phyloP scores from a whole-genome alignment of 805 yeast genomes.

The Starmerella geochares region DNA sequence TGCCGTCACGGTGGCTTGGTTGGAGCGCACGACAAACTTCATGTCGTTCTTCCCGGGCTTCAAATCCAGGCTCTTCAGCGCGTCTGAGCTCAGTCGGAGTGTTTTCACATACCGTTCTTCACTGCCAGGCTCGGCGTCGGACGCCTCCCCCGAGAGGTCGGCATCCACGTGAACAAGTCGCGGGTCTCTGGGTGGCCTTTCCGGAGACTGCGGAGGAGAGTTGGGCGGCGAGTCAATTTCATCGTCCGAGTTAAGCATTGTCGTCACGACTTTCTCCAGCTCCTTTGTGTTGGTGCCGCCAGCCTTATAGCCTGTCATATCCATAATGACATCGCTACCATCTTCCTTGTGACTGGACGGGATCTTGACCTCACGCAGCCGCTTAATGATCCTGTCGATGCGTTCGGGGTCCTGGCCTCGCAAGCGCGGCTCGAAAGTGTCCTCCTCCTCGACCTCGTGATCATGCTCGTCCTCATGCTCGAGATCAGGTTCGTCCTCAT shows the following conservation, averaged over 20 bases:
- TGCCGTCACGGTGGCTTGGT: constrained; percentile 65
- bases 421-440: constrained; percentile 17
- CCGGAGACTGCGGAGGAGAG: constrained; percentile 13
- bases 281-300: constrained; percentile 49
- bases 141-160: too few relatives aligned
- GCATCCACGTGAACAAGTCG: background rate
- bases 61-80: constrained; percentile 60
- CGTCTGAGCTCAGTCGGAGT: constrained; percentile 81
- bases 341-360: constrained; percentile 80
- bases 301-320: constrained; percentile 92
- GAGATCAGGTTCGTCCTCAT: background rate
- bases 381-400: constrained; percentile 23
- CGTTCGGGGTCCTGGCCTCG: constrained; percentile 22
- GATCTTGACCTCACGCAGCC: constrained; percentile 48
- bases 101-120: constrained; percentile 59
- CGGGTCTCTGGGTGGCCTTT: background rate
- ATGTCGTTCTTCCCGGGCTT: constrained; percentile 71
- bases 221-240: constrained; percentile 16
- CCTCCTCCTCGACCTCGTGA: constrained; percentile 2
- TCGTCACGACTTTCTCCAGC: constrained; percentile 54
- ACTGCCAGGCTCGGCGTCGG: background rate
- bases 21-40: constrained; percentile 69
- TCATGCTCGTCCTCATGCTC: background rate
- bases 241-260: constrained; percentile 10
- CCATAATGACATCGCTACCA: constrained; percentile 72